Percentiles rank a stretch among this genome's conserved stretches.
These are phyloP conservation scores for Phytophthora capsici DNA, from an alignment of 352 stramenopile genomes.

Conservation along the genomic window DNA sequence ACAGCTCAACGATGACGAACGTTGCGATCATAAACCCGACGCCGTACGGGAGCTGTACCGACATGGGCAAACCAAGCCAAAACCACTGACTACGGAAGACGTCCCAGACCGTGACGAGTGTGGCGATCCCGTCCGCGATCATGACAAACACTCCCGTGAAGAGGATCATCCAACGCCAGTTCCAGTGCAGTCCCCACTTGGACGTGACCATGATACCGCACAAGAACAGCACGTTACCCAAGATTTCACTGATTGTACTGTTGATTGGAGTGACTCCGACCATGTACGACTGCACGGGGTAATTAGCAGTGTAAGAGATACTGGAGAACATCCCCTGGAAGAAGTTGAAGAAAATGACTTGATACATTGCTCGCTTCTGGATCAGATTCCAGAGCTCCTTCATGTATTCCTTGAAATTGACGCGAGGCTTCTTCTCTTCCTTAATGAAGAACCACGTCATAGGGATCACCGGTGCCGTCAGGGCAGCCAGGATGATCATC, in stretches of 20 bases:
- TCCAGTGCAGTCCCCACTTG: constrained; percentile 32
- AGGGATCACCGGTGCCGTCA: constrained; percentile 30
- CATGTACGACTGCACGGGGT: constrained; percentile 42
- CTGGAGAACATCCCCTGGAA: constrained; percentile 40
- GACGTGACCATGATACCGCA: constrained; percentile 15
- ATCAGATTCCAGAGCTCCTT: constrained; percentile 44
- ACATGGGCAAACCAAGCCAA: constrained; percentile 17
- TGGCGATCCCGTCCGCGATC: constrained; percentile 16
- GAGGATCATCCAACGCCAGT: constrained; percentile 42
- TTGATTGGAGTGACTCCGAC: constrained; percentile 38
- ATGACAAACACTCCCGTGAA: constrained; percentile 16
- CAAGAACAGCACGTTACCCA: constrained; percentile 37
- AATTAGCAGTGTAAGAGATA: constrained; percentile 36
- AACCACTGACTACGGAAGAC: constrained; percentile 27
- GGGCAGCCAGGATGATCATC: constrained; percentile 36
- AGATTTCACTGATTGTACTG: constrained; percentile 34
- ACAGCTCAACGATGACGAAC: constrained; percentile 42
- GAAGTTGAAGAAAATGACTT: constrained; percentile 52
- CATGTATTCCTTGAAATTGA: constrained; percentile 39
- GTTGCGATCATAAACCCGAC: constrained; percentile 24
- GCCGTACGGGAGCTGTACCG: constrained; percentile 15
- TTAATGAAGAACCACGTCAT: constrained; percentile 51
- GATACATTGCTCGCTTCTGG: constrained; percentile 44
- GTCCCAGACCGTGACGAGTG: constrained; percentile 23
- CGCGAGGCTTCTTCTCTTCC: constrained; percentile 40